Evolutionary conservation across 2,329 filamentous ascomycete species (phyloP), one percentile per base, ranked within the genome.

Genomic region (Spiromastix sp.): DNA sequence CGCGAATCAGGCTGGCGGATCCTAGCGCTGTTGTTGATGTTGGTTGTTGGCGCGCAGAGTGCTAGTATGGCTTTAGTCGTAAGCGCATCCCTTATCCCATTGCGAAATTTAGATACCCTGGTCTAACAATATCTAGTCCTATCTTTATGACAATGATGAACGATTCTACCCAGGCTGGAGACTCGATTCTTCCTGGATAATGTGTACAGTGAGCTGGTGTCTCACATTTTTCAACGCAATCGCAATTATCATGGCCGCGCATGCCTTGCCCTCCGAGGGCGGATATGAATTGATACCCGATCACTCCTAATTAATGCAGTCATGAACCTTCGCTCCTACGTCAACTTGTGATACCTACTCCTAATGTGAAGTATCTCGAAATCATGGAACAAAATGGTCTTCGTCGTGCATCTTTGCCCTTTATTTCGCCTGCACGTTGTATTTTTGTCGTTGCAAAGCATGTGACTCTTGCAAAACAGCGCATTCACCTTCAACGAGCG

Each of bases 1-100:
- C 71, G 89, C 37, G 82, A 86, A 57, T 72, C 70, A 11, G 87
- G 89, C 11, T 96, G 87, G 87, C 80, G 79, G 51, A 63, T 93
- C 27, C 64, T 93, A 31, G 70, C 70, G 29, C 66, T 71, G 20
- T 62, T 94, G 47, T 60, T 94, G 40, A 55, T 71, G 0, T 51
- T 81, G 24, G 77, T 81, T 15, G 77, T 75, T 1, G 56, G 72
- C n/a, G 69, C 83, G 12, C 77, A 93, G 60, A 75, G 83, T 44
- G 73, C 71, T n/a, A 73, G 77, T 32, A 86, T 93, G 72, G 78
- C 77, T 31, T 72, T 94, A 49, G 82, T 94, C 66, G 85, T 93
- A 67, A 56, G 83, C 71, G 32, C 26, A 19, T 18, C 12, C 15
- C 28, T 11, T 27, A 21, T 21, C n/a, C 16, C 21, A 20, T 22